Evolutionary conservation across 345 rosid genomes (phyloP).

Genomic region (Syzygium oleosum): DNA sequence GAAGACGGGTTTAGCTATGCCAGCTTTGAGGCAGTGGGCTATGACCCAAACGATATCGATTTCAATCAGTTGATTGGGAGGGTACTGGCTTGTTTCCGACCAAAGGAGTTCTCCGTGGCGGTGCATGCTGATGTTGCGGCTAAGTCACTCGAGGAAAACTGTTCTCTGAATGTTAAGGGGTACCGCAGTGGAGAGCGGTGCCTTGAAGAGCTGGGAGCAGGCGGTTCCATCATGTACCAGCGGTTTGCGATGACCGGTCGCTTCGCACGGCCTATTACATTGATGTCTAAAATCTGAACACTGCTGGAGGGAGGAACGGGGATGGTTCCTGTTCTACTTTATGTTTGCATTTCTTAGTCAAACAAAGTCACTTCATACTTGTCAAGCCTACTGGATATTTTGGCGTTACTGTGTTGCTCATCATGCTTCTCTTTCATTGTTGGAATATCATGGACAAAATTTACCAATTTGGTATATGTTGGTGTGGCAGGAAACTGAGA

Average conservation of each 20-base stretch:
- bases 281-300: constrained; percentile 28
- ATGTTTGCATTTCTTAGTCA: neutral
- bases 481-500: neutral
- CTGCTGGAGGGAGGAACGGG: constrained; percentile 53
- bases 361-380: neutral
- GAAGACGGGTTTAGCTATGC: constrained; percentile 84
- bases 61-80: constrained; percentile 37
- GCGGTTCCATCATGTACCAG: constrained; percentile 50
- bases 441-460: neutral
- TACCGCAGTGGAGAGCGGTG: constrained; percentile 38
- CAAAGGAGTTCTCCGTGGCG: constrained; percentile 51
- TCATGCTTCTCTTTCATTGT: neutral
- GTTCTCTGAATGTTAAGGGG: constrained; percentile 31
- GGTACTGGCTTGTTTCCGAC: constrained; percentile 55
- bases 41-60: constrained; percentile 26
- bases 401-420: neutral
- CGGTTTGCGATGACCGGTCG: constrained; percentile 20
- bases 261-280: constrained; percentile 32
- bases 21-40: constrained; percentile 69
- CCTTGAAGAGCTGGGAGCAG: constrained; percentile 41
- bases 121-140: constrained; percentile 33
- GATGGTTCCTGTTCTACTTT: neutral
- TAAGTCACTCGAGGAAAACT: constrained; percentile 9
- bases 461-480: neutral
- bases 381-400: neutral